phyloP scores from a whole-genome alignment of 202 grass and related monocot genomes.

The Bolboschoenoplectus hybrid region DNA sequence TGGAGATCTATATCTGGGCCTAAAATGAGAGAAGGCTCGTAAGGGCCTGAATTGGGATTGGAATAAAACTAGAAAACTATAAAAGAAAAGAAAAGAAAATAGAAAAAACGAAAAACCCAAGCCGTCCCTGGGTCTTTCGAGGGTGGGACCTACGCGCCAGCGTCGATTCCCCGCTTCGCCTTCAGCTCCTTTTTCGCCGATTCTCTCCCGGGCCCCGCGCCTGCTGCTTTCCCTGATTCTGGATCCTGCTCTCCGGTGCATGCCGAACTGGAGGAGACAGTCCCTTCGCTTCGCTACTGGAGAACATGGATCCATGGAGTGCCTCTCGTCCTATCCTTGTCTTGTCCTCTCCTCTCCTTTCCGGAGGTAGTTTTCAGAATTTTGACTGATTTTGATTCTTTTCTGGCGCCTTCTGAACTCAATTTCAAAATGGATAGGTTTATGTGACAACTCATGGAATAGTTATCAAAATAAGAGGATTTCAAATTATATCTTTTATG shows the following conservation, averaged over 20 bases:
- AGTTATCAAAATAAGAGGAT: neutral
- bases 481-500: neutral
- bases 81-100: too few relatives aligned
- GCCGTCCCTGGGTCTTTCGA: constrained; percentile 29
- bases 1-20: neutral
- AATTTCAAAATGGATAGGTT: neutral
- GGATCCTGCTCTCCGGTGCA: neutral
- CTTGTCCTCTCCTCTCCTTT: neutral
- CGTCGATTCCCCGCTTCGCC: constrained; percentile 43
- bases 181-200: neutral
- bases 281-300: neutral
- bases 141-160: constrained; percentile 21
- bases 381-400: neutral
- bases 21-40: neutral
- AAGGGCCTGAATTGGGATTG: too few relatives aligned
- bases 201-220: constrained; percentile 9
- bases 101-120: neutral
- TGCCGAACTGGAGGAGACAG: neutral
- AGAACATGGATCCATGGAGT: neutral
- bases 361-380: neutral
- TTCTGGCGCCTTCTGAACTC: neutral
- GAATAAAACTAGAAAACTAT: neutral
- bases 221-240: constrained; percentile 29
- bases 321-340: neutral
- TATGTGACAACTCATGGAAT: neutral